Conservation (phyloP, 2,329 filamentous ascomycete genomes). For the Sarocladium kiliense region DNA sequence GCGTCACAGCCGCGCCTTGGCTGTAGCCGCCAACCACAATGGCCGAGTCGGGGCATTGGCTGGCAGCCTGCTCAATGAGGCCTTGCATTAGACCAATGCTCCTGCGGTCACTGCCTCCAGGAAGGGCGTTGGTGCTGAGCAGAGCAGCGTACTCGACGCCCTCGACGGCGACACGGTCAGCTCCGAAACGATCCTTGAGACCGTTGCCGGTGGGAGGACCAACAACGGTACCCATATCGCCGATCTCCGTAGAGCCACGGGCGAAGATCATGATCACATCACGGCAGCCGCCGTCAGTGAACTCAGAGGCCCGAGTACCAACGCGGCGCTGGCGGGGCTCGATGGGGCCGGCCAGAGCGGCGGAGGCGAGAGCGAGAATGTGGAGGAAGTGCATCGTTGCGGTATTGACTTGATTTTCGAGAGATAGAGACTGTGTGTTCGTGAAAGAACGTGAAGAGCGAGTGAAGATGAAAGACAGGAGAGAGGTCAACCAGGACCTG, state of each 20-base stretch:
- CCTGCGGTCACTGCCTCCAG: conserved; percentile 23
- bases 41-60: conserved; percentile 29
- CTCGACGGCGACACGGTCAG: conserved; percentile 16
- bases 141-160: conserved; percentile 30
- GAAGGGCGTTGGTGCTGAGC: conserved; percentile 25
- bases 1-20: conserved; percentile 25
- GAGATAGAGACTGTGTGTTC: not conserved
- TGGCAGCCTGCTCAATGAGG: conserved; percentile 28
- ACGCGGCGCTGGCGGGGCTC: conserved; percentile 16
- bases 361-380: conserved; percentile 13
- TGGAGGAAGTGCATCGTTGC: conserved; percentile 14
- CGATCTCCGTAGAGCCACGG: conserved; percentile 18
- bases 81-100: conserved; percentile 27
- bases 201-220: conserved; percentile 16
- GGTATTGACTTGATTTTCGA: not conserved
- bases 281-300: conserved; percentile 18
- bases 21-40: conserved; percentile 35
- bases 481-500: conserved; percentile 8
- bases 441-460: not conserved
- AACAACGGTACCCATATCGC: conserved; percentile 17
- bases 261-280: conserved; percentile 20
- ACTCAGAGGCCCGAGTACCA: conserved; percentile 17
- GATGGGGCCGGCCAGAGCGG: conserved; percentile 14
- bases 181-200: conserved; percentile 12
- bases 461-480: not conserved